Percentiles rank a stretch among this genome's conserved stretches.
phyloP scores from a whole-genome alignment of 306 rosid genomes.

The Pyrus communis region DNA sequence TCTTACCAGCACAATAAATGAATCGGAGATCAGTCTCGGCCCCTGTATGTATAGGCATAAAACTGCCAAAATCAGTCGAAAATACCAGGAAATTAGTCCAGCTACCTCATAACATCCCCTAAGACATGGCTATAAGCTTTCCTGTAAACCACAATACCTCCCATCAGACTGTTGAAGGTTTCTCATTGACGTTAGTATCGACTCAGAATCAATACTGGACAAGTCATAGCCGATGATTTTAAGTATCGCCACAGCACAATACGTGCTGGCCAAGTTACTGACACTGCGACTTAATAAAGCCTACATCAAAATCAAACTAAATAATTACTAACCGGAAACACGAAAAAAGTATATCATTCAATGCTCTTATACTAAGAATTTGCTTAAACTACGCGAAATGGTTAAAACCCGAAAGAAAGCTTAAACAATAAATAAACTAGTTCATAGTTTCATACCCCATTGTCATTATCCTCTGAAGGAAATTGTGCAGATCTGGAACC shows the following conservation, averaged over 20 bases:
- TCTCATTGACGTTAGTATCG: slow-evolving; percentile 55
- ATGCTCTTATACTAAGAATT: neutral
- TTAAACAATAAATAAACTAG: neutral
- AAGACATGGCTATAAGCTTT: neutral
- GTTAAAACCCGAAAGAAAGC: neutral
- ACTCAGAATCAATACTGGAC: slow-evolving; percentile 44
- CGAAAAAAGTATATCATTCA: neutral
- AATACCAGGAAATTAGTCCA: neutral
- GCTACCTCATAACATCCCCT: neutral
- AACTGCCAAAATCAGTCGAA: slow-evolving; percentile 40
- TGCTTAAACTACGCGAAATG: neutral
- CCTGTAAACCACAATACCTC: slow-evolving; percentile 43
- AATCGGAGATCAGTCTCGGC: slow-evolving; percentile 93
- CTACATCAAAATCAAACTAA: slow-evolving; percentile 25
- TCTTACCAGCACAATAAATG: slow-evolving; percentile 84
- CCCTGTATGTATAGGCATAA: slow-evolving; percentile 73
- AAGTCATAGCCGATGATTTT: slow-evolving; percentile 69
- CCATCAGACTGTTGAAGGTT: slow-evolving; percentile 98
- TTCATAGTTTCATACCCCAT: slow-evolving; percentile 43
- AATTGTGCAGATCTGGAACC: slow-evolving; percentile 75
- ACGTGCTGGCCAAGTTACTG: slow-evolving; percentile 90
- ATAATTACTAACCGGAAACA: neutral
- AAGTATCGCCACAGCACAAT: slow-evolving; percentile 72
- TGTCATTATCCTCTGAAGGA: slow-evolving; percentile 43
- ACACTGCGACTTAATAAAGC: slow-evolving; percentile 39